phyloP scores from a whole-genome alignment of 2,329 filamentous ascomycete species.

The Verticillium alfalfae region DNA sequence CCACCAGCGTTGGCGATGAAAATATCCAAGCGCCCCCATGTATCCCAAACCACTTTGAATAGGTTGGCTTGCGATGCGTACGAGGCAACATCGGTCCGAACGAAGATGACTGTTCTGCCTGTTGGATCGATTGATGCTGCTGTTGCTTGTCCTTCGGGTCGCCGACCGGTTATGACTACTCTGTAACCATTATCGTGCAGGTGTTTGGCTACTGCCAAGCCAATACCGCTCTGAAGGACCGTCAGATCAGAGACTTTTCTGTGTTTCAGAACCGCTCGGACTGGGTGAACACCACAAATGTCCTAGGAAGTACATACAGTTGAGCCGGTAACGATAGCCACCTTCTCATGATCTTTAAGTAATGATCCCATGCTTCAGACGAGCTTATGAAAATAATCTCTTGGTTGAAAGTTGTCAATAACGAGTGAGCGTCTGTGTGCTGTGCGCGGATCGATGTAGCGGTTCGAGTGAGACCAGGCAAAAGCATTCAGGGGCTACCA shows the following conservation, averaged over 20 bases:
- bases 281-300: too few species aligned
- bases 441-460: not conserved
- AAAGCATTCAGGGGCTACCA: not conserved
- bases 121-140: constrained; percentile 23
- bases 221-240: constrained; percentile 36
- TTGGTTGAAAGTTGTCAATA: too few species aligned
- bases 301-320: constrained; percentile 22
- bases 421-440: too few species aligned
- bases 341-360: constrained; percentile 8
- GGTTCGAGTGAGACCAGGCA: not conserved
- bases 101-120: constrained; percentile 32
- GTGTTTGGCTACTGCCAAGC: constrained; percentile 29
- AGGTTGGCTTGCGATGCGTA: constrained; percentile 36
- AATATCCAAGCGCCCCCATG: constrained; percentile 31
- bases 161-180: constrained; percentile 25
- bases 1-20: constrained; percentile 37
- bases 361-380: not conserved
- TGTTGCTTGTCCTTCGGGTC: constrained; percentile 21
- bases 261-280: too few species aligned
- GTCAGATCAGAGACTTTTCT: too few species aligned
- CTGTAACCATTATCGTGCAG: constrained; percentile 18
- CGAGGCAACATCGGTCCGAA: constrained; percentile 29
- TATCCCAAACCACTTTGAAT: constrained; percentile 35
- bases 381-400: not conserved
- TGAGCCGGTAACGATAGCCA: constrained; percentile 33